These are phyloP conservation scores for Paraphoma sp. DNA, from an alignment of 2,329 filamentous ascomycete genomes.

Conservation along the genomic window DNA sequence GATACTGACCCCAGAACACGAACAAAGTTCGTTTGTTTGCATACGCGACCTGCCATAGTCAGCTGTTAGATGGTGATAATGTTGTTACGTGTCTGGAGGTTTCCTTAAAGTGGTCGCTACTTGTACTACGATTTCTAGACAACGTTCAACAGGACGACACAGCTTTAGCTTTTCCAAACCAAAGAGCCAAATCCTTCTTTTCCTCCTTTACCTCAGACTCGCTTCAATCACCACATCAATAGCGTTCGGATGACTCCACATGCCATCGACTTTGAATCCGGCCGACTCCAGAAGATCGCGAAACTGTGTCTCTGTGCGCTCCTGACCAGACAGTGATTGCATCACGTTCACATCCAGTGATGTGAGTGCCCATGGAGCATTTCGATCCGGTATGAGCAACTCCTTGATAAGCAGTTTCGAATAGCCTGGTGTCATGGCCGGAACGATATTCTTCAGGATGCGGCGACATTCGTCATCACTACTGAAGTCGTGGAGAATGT, in stretches of 20 bases:
- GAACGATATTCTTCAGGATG: conserved; percentile 9
- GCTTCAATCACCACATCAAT: conserved; percentile 11
- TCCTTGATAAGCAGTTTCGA: conserved; percentile 15
- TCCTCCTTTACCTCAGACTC: neutral
- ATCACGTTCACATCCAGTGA: conserved; percentile 14
- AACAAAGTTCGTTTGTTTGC: too few relatives aligned
- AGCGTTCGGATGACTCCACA: conserved; percentile 6
- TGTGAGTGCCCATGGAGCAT: conserved; percentile 10
- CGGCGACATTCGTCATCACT: conserved; percentile 9
- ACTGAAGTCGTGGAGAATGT: conserved; percentile 11
- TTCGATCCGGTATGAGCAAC: conserved; percentile 10
- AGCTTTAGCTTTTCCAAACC: too few relatives aligned
- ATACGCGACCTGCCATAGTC: too few relatives aligned
- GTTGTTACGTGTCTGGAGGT: too few relatives aligned
- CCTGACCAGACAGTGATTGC: conserved; percentile 8
- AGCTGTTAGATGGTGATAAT: too few relatives aligned
- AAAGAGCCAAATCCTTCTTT: too few relatives aligned
- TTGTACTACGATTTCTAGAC: too few relatives aligned
- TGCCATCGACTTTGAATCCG: conserved; percentile 9
- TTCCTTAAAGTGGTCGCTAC: too few relatives aligned
- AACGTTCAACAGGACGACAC: too few relatives aligned
- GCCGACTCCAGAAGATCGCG: conserved; percentile 7
- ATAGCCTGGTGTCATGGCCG: conserved; percentile 13
- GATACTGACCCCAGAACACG: too few relatives aligned
- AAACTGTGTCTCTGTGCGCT: conserved; percentile 7